phyloP scores from a whole-genome alignment of 2,329 filamentous ascomycete species.

The Aspergillus alliaceus region DNA sequence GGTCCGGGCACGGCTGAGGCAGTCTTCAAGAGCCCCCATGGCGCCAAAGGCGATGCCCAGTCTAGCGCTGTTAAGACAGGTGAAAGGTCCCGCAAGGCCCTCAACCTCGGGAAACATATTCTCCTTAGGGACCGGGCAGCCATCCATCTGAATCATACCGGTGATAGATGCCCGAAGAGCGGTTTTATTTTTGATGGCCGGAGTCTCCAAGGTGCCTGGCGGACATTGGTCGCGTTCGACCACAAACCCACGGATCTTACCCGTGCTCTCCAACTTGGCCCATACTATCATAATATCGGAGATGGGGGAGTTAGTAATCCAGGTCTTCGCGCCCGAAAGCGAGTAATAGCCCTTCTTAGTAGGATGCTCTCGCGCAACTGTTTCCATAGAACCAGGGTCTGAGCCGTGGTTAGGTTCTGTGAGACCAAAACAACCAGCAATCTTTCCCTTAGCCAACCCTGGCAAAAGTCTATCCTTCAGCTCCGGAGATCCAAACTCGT shows the following conservation, averaged over 20 bases:
- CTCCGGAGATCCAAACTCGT: slow-evolving; percentile 83
- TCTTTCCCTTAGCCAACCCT: slow-evolving; percentile 75
- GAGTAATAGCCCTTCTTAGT: slow-evolving; percentile 79
- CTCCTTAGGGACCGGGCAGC: slow-evolving; percentile 79
- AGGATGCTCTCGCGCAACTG: slow-evolving; percentile 77
- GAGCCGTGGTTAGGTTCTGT: slow-evolving; percentile 93
- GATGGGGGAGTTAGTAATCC: slow-evolving; percentile 94
- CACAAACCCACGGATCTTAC: slow-evolving; percentile 91
- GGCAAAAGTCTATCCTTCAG: slow-evolving; percentile 84
- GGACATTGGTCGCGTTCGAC: slow-evolving; percentile 84
- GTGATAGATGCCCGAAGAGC: slow-evolving; percentile 90
- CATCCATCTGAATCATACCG: slow-evolving; percentile 95
- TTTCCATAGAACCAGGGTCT: slow-evolving; percentile 90
- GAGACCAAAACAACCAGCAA: slow-evolving; percentile 82
- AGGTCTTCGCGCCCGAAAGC: slow-evolving; percentile 82
- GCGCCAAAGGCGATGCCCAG: slow-evolving; percentile 93
- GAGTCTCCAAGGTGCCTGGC: slow-evolving; percentile 85
- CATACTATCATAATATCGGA: slow-evolving; percentile 83
- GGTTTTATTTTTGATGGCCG: slow-evolving; percentile 91
- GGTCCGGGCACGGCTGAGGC: slow-evolving; percentile 72
- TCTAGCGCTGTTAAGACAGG: slow-evolving; percentile 88
- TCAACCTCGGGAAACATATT: slow-evolving; percentile 95
- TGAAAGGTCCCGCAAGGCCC: slow-evolving; percentile 84
- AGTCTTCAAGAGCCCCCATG: slow-evolving; percentile 93
- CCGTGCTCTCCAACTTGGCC: slow-evolving; percentile 88